A percentile compares a stretch with the other conserved stretches of the same genome.
phyloP scores from a whole-genome alignment of 106 monocot genomes.

The Apostasia ramifera region DNA sequence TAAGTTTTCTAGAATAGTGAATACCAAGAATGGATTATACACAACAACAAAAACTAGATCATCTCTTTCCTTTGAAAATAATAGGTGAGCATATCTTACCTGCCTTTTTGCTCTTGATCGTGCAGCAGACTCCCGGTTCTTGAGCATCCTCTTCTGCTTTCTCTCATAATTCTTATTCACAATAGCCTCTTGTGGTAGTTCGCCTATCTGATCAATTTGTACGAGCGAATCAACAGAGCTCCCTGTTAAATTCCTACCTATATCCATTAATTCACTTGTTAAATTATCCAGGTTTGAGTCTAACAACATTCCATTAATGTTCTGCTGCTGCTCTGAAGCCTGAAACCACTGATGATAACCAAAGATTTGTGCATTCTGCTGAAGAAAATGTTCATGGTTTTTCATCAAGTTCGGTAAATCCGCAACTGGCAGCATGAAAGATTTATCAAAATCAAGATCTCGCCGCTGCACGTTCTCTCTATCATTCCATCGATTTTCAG shows the following conservation, averaged over 20 bases:
- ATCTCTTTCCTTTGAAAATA: not conserved
- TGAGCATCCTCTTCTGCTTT: not conserved
- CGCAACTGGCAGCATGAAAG: not conserved
- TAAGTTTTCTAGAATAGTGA: no score
- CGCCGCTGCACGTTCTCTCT: not conserved
- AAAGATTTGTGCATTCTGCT: not conserved
- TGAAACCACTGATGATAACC: not conserved
- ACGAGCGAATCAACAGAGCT: not conserved
- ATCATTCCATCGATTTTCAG: not conserved
- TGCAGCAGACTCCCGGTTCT: slow-evolving; percentile 1
- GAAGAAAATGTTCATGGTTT: not conserved
- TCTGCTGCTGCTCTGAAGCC: not conserved
- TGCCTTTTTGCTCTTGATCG: not conserved
- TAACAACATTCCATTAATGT: not conserved
- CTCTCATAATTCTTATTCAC: not conserved
- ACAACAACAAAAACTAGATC: not conserved
- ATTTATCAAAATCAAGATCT: not conserved
- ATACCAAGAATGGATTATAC: no score
- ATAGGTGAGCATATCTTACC: not conserved
- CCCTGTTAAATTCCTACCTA: not conserved
- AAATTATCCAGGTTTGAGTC: not conserved
- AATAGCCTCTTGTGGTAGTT: not conserved
- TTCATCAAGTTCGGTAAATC: not conserved
- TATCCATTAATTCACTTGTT: not conserved
- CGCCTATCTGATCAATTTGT: not conserved